Evolutionary conservation across 768 basidiomycete species (phyloP), one percentile per base, ranked within the genome.

Genomic region (Mrakia hoshinonis): DNA sequence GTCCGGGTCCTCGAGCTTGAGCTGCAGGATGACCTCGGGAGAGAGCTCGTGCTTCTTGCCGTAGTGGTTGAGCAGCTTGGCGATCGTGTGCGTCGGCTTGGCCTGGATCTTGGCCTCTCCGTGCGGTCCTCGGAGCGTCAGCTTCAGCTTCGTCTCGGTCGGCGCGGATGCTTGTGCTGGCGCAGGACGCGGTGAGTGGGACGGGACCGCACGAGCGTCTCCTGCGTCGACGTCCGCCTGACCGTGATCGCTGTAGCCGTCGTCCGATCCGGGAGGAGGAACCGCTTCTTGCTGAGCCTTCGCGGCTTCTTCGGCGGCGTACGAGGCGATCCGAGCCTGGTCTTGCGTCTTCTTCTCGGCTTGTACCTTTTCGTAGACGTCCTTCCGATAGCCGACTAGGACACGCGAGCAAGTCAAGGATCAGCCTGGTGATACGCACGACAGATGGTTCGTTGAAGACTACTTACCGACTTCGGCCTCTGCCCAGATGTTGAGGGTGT

Each of bases 331-430:
- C 7, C 58, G 58, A 38, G 58, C 58, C 18, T 18, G 20, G 31
- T 34, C 34, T 5, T 34, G 31, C 22, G 10, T 3, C 36, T 38
- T 61, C 34, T 61, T 61, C 12, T 5, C 2, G 4, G 31, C 22
- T 9, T 36, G 15, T 15, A 18, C 34, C 5, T 15, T 11, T 6
- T 61, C 58, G 34, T 61, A 61, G 31, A 61, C 36, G 58, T 61
- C 58, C 58, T 61, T 61, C 36, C 58, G 58, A 22, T 61, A 61
- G 12, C 58, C 58, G 58, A 38, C 58, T 61, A 38, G 58, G 3
- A 38, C n/a, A 6, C 6, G 54, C 15, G n/a, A 11, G n/a, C 10
- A 12, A 26, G 52, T 22, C 20, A 26, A 54, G 18, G 48, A 49
- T 5, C 18, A n/a, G 24, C 18, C 18, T n/a, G 48, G 24, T 20